phyloP scores from a whole-genome alignment of 2,329 filamentous ascomycete species.

The Monosporascus sp. region DNA sequence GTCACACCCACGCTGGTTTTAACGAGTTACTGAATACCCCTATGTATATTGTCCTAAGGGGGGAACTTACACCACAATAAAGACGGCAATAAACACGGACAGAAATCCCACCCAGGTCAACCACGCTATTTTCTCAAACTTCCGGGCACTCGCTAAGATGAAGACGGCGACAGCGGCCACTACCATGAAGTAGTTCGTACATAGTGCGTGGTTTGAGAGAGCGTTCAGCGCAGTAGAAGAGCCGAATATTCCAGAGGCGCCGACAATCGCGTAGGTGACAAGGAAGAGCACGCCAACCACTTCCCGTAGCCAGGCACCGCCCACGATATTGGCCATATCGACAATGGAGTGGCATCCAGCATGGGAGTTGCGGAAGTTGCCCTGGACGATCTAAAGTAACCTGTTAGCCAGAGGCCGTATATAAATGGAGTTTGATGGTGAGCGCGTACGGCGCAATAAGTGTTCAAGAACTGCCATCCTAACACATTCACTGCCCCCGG shows the following conservation, averaged over 20 bases:
- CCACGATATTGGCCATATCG: conserved; percentile 54
- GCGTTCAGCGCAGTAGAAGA: conserved; percentile 55
- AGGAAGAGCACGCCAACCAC: conserved; percentile 50
- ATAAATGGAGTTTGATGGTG: not conserved
- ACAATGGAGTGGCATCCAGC: conserved; percentile 35
- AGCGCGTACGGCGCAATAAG: conserved; percentile 2
- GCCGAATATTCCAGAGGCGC: conserved; percentile 52
- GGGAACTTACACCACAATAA: conserved; percentile 45
- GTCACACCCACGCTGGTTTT: conserved; percentile 46
- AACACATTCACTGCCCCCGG: conserved; percentile 38
- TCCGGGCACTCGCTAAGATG: conserved; percentile 45
- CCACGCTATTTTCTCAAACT: conserved; percentile 56
- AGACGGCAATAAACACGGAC: conserved; percentile 51
- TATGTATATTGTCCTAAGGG: not conserved
- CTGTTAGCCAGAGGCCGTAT: conserved; percentile 24
- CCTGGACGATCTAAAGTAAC: conserved; percentile 25
- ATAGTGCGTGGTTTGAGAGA: conserved; percentile 49
- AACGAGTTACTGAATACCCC: not conserved
- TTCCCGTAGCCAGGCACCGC: conserved; percentile 45
- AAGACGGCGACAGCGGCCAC: conserved; percentile 45
- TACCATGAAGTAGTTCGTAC: conserved; percentile 53
- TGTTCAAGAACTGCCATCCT: conserved; percentile 35
- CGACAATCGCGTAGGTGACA: conserved; percentile 50
- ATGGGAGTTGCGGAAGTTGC: conserved; percentile 33
- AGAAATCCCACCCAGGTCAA: conserved; percentile 56